Base-by-base conservation (phyloP, 2,329 filamentous ascomycete genomes). In the Endothia cerciana region DNA sequence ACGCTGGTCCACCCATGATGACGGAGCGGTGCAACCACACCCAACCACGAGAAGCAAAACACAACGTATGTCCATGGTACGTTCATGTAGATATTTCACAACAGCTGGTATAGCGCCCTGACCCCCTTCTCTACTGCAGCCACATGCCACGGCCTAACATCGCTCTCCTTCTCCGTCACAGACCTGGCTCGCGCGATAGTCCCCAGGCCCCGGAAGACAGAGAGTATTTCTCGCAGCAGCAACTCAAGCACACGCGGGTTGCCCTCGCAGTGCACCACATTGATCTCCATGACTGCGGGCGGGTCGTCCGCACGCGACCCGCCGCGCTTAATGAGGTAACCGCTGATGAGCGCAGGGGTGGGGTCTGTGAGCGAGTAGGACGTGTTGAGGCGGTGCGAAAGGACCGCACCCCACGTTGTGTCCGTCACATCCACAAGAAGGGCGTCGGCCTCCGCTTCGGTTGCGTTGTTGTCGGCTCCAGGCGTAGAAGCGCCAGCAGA, bases 81-180 rank as follows among this genome's bases (percentile, higher is more conserved):
- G 5, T 17, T 59, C 17, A 11, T 13, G 4, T 43, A 59, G 13
- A 57, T 53, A 6, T 58, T 60, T 84, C 79, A 92, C 83, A 90
- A 85, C 72, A 89, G 77, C 72, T 86, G 79, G 75, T 88, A 87
- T 73, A 94, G 76, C 25, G 85, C 89, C 74, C 86, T 81, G 4
- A 88, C 87, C 2, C 86, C 90, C 77, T 89, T 90, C 76, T 90
- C 85, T 2, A 88, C 91, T 22, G 86, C 89, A 15, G 87, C 89
- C 67, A 94, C 80, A 80, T 94, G 92, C 90, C 91, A 92, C 22
- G 92, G 92, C 71, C 91, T 79, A n/a, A 88, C 82, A 72, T 89
- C 87, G 59, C 79, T 82, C 63, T 87, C 80, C 67, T 82, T 77
- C 72, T 87, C 83, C 72, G 88, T 80, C 72, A 89, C 79, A 0